Evolutionary conservation across 345 rosid species (phyloP), one percentile per base, ranked within the genome.

Genomic region (Gossypium turneri): DNA sequence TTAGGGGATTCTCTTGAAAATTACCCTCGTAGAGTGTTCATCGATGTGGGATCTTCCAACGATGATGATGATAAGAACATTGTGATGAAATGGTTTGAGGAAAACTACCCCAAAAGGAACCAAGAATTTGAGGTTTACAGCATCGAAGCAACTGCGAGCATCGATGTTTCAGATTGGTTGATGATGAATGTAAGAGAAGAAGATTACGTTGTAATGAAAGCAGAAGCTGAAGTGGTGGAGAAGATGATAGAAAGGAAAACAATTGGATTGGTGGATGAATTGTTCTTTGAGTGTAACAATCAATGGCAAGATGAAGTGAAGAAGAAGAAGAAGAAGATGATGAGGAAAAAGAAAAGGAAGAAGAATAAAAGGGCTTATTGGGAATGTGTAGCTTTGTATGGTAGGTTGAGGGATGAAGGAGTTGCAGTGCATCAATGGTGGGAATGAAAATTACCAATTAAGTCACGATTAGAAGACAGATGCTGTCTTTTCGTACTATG

Each of bases 391-490:
- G 77, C 85, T 15, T 73, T 86, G 84, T 82, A 83, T 43, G 88
- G 90, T 47, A 79, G 62, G 74, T 62, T 86, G 38, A 79, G 79
- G 80, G 84, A 81, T 75, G 79, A 60, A 25, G 87, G 86, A 19
- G 78, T 84, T 76, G 86, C 86, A 12, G 84, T 86, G 51, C 89
- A 84, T 75, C 87, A 81, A 76, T 86, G 87, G 89, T 84, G 89
- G 87, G 43, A 51, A 17, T 45, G 48, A 73, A 12, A 43, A 41
- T 48, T 34, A 34, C 38, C 38, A 34, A 3, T 34, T 0, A 34
- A 34, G 38, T 34, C 38, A 34, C 38, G 38, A 34, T 34, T 34
- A 34, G 41, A 34, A 34, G 41, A 34, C 41, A 5, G 41, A 34
- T 34, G 2, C 7, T 5, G 41, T 5, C 41, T 34, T 34, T 34